Evolutionary conservation across 352 stramenopile genomes (phyloP).

Genomic region (Stramenopiles sp.): DNA sequence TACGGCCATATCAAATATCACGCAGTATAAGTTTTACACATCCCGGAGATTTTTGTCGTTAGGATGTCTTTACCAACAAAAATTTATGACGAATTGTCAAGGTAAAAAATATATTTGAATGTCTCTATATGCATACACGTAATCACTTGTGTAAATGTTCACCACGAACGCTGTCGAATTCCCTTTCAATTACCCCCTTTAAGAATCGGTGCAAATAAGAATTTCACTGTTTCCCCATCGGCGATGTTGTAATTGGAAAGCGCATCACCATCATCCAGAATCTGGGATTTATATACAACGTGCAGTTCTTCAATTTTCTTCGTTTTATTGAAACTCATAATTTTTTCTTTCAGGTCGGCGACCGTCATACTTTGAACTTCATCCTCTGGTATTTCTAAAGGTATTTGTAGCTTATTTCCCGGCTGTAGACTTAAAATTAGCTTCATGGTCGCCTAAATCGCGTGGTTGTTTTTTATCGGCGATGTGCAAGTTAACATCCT

Average conservation of each 20-base stretch:
- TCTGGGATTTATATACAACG: not conserved
- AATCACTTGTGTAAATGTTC: too few species aligned
- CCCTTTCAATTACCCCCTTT: not conserved
- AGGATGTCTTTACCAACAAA: too few species aligned
- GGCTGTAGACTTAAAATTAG: not conserved
- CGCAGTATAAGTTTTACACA: too few species aligned
- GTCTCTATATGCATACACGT: too few species aligned
- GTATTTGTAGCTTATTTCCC: not conserved
- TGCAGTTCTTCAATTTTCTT: not conserved
- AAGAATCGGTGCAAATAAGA: not conserved
- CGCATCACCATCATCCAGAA: not conserved
- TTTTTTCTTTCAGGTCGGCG: not conserved
- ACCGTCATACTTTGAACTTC: not conserved
- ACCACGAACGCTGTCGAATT: too few species aligned
- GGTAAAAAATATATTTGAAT: too few species aligned
- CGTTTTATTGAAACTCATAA: not conserved
- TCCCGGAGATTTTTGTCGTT: too few species aligned
- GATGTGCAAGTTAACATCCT: too few species aligned
- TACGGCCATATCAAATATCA: too few species aligned
- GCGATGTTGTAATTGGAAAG: not conserved
- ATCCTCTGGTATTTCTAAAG: not conserved
- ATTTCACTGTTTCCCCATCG: not conserved
- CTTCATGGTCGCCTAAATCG: constrained; percentile 2
- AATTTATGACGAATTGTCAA: too few species aligned
- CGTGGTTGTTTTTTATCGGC: too few species aligned